Conservation (phyloP, 2,329 filamentous ascomycete species). For the Neofusicoccum parvum region DNA sequence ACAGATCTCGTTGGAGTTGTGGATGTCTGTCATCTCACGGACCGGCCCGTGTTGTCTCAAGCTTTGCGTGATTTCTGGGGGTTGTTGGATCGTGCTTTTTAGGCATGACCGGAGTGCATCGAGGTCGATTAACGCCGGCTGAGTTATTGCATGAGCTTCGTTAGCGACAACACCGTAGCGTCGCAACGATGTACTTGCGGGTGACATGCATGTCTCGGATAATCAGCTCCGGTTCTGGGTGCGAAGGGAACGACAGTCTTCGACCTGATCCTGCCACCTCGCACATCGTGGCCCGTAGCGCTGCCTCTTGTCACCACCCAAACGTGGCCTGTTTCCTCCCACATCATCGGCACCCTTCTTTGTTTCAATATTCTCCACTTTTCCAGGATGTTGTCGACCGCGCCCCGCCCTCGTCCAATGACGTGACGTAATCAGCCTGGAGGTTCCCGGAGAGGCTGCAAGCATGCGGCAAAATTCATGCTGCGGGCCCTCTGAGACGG, state of each 20-base stretch:
- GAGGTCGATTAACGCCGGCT: not conserved
- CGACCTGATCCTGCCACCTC: not conserved
- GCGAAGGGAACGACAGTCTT: not conserved
- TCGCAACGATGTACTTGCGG: not conserved
- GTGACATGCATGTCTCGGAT: conserved; percentile 13
- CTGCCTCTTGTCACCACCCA: not conserved
- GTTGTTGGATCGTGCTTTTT: not conserved
- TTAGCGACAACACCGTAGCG: not conserved
- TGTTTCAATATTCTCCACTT: not conserved
- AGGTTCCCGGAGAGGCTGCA: not conserved
- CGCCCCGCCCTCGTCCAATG: not conserved
- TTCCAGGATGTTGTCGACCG: not conserved
- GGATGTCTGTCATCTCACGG: not conserved
- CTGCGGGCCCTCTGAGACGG: not conserved
- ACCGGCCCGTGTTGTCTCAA: conserved; percentile 1
- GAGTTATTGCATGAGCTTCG: not conserved
- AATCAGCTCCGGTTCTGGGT: not conserved
- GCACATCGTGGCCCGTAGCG: not conserved
- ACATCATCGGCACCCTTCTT: not conserved
- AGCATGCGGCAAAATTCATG: not conserved
- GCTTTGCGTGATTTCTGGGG: not conserved
- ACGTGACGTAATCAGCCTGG: not conserved
- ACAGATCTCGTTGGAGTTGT: not conserved
- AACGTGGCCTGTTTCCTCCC: not conserved
- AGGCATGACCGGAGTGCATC: too few species aligned